Evolutionary conservation across 2,329 filamentous ascomycete genomes (phyloP), one percentile per base, ranked within the genome.

Genomic region (Cercospora sp.): DNA sequence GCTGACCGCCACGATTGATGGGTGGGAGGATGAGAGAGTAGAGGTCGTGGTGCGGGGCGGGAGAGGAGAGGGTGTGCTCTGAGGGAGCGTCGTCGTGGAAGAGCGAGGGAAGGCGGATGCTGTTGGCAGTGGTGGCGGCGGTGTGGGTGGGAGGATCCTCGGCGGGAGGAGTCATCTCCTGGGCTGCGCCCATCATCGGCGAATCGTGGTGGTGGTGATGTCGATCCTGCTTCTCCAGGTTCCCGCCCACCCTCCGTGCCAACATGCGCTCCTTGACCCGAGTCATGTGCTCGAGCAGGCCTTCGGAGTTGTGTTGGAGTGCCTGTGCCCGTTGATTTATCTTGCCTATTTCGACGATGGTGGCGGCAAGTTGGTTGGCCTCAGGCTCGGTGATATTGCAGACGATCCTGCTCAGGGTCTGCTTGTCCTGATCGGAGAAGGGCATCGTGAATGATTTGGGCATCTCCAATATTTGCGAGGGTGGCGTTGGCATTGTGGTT

Each of bases 281-380:
- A 5, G 16, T 64, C 30, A 67, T 3, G 16, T 23, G 16, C 18
- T 63, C 45, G 20, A 69, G 61, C 18, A 63, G 45, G 5, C 26
- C 23, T 20, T 63, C 26, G 16, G 60, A 63, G 28, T 23, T 26
- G 8, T 42, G 39, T 8, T 53, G 42, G 8, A 33, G 9, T 10
- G 16, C 16, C 10, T 63, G 60, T 16, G 60, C 60, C 3, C 60
- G 63, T 26, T 53, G 36, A 36, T 71, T 69, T 30, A 69, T 62
- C 39, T 61, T 66, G 26, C 59, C 65, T 16, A 71, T 67, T 28
- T 69, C 64, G 18, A 64, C 63, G 58, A 70, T 64, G 36, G 64
- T 66, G 5, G 45, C 55, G 6, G 64, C 45, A 20, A 61, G 39
- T 30, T 16, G 12, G 16, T 53, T 59, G 23, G 65, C 60, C 26